Conservation (phyloP, 768 basidiomycete genomes). For the Pleurotus tuoliensis region DNA sequence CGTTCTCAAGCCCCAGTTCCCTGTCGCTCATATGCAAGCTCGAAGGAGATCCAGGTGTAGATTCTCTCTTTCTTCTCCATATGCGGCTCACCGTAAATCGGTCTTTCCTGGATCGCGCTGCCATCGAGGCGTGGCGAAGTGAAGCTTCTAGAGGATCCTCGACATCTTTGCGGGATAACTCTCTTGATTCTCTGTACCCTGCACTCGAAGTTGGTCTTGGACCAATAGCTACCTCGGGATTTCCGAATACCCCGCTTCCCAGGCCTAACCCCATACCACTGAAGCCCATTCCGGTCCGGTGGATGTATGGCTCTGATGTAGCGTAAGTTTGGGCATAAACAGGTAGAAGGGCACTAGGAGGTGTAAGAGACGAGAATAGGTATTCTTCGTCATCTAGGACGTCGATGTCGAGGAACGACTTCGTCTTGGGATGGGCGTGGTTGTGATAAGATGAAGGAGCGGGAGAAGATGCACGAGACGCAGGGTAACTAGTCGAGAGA, state of each 20-base stretch:
- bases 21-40: not conserved
- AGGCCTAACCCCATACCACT: slow-evolving; percentile 1
- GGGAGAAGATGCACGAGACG: slow-evolving; percentile 4
- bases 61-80: not conserved
- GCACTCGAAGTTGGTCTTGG: slow-evolving; percentile 1
- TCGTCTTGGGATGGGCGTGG: not conserved
- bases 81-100: not conserved
- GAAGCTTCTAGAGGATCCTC: not conserved
- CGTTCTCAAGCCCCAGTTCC: not conserved
- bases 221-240: slow-evolving; percentile 1
- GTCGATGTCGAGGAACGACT: slow-evolving; percentile 5
- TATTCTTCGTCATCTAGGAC: slow-evolving; percentile 5
- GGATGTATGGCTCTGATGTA: not conserved
- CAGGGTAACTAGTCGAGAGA: not conserved
- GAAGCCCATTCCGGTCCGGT: slow-evolving; percentile 1
- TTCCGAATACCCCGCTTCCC: slow-evolving; percentile 1
- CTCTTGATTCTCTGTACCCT: slow-evolving; percentile 2
- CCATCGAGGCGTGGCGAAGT: not conserved
- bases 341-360: not conserved
- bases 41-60: not conserved
- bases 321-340: slow-evolving; percentile 4
- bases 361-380: slow-evolving; percentile 3
- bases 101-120: not conserved
- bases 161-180: not conserved
- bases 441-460: not conserved